Conservation (phyloP, 805 yeast species). For the Pichia nakasei region DNA sequence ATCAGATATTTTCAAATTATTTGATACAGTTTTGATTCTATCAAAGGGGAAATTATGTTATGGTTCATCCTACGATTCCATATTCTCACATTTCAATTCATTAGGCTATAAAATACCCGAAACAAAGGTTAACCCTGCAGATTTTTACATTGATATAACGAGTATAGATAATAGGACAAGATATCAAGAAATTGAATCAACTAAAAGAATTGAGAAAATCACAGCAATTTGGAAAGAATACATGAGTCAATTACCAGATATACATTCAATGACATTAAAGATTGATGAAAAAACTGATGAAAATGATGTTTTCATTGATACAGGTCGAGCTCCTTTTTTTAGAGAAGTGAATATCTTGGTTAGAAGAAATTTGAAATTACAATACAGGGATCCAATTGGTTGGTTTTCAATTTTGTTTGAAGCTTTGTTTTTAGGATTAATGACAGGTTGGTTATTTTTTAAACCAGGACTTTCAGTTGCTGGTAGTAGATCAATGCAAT, state of each 20-base stretch:
- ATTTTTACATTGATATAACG: conserved; percentile 46
- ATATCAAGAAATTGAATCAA: conserved; percentile 28
- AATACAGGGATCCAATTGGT: conserved; percentile 44
- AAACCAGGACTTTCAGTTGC: conserved; percentile 50
- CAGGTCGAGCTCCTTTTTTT: conserved; percentile 31
- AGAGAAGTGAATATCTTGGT: conserved; percentile 38
- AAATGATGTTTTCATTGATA: conserved; percentile 15
- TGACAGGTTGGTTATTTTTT: conserved; percentile 72
- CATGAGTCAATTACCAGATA: conserved; percentile 11
- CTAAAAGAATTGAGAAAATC: conserved; percentile 27
- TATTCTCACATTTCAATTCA: conserved; percentile 40
- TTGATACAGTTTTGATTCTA: conserved; percentile 60
- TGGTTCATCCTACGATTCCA: conserved; percentile 34
- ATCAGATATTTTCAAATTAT: conserved; percentile 58
- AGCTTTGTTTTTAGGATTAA: conserved; percentile 41
- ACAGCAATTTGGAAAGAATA: conserved; percentile 30
- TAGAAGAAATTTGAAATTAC: conserved; percentile 36
- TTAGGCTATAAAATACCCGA: conserved; percentile 39
- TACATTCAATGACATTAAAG: background rate
- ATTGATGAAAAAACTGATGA: conserved; percentile 1
- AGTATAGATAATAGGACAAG: conserved; percentile 43
- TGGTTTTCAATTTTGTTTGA: conserved; percentile 34
- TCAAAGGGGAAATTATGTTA: conserved; percentile 49
- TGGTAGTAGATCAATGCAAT: conserved; percentile 55
- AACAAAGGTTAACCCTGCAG: conserved; percentile 49